Evolutionary conservation across 116 monocot species (phyloP), one percentile per base, ranked within the genome.

Genomic region (Phalaenopsis hybrid): DNA sequence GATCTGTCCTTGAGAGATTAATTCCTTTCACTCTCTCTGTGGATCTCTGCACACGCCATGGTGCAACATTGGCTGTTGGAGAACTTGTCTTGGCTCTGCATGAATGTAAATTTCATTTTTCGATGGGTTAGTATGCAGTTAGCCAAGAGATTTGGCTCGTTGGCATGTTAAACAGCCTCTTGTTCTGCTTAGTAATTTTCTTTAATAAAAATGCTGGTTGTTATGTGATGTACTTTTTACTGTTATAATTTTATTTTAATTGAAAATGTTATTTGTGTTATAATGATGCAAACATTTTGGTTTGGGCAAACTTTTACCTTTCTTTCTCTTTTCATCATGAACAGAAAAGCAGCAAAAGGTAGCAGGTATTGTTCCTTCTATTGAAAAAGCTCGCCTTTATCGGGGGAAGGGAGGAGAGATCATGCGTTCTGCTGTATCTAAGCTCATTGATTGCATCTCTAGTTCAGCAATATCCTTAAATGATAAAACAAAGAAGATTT

Each of bases 341-440:
- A 76, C 82, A 98, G 98, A 95, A 15, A 90, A 84, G 84, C 98
- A 98, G 65, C 95, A 88, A 74, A 79, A 83, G 44, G 65, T 98
- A 34, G 82, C 98, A 78, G 89, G 85, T 18, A 55, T 95, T 84
- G 98, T 98, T 78, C 95, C 98, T 86, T 90, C 95, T 55, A 95
- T 98, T 81, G 95, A 95, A 76, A 95, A 98, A 80, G 98, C 95
- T 50, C 94, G 93, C 13, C 98, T 98, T 75, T 98, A 98, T 89
- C 87, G 98, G 28, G 98, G 98, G 37, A 98, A 98, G 78, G 98
- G 98, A 87, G 98, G 98, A 82, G 98, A 98, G 81, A 98, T 95
- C 34, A 98, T 98, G 98, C 98, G 95, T n/a, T 79, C 84, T 80
- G 83, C 93, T 89, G 98, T 98, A 82, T 98, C 90, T 44, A 89